Percentiles rank a stretch among this genome's conserved stretches.
Evolutionary conservation across 805 yeast species (phyloP).

Genomic region (Schwanniomyces pseudopolymorphus): DNA sequence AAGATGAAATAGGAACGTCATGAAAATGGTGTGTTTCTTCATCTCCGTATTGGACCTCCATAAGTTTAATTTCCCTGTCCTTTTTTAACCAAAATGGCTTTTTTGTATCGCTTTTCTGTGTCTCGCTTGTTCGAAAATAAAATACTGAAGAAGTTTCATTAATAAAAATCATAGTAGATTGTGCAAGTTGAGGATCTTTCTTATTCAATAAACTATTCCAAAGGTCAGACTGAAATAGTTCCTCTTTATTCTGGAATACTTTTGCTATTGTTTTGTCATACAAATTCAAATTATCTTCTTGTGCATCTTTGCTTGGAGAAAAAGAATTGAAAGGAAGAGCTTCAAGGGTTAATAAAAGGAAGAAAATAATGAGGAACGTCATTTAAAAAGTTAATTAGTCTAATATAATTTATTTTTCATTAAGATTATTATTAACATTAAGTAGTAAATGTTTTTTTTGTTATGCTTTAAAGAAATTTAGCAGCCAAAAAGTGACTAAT

Average conservation of each 20-base stretch:
- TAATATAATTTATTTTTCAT: no score
- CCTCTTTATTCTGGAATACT: conserved; percentile 3
- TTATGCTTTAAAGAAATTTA: no score
- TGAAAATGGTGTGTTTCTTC: background rate
- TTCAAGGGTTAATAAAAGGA: background rate
- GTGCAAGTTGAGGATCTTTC: conserved; percentile 6
- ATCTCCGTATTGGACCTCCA: conserved; percentile 19
- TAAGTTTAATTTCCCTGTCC: conserved; percentile 11
- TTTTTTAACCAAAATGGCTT: background rate
- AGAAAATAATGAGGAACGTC: background rate
- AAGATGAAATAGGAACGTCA: conserved; percentile 16
- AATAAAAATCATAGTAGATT: conserved; percentile 6
- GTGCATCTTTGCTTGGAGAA: background rate
- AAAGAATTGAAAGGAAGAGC: background rate
- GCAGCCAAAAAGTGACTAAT: no score
- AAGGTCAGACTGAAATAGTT: conserved; percentile 4
- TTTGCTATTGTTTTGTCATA: background rate
- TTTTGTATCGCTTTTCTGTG: background rate
- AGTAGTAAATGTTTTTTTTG: no score
- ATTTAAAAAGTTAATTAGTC: no score
- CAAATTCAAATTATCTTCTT: background rate
- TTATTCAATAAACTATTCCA: conserved; percentile 7
- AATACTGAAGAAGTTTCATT: conserved; percentile 5
- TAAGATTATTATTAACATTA: no score
- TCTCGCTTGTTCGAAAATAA: conserved; percentile 5